Conservation (phyloP, 768 basidiomycete genomes). For the Pleurotus pulmonarius region DNA sequence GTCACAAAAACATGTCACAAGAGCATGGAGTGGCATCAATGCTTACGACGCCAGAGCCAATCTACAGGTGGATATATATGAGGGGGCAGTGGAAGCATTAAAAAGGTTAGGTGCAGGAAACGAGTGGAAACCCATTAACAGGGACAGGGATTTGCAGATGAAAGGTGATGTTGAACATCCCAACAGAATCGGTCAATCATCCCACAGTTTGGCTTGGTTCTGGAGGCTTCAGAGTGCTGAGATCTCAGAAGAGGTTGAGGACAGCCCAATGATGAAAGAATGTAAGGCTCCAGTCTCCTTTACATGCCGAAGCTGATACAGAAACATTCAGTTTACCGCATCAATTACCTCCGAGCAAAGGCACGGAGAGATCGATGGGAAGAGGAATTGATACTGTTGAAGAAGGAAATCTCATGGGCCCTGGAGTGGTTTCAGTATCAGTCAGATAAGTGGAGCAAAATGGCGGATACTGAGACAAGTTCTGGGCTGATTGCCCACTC, state of each 20-base stretch:
- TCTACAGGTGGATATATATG: slow-evolving; percentile 1
- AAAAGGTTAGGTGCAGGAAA: background rate
- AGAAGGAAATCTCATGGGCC: slow-evolving; percentile 18
- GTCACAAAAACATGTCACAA: background rate
- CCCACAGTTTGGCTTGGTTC: slow-evolving; percentile 7
- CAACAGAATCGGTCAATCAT: slow-evolving; percentile 5
- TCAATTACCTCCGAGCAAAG: slow-evolving; percentile 13
- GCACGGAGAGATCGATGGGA: slow-evolving; percentile 14
- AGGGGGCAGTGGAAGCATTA: background rate
- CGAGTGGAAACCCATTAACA: background rate
- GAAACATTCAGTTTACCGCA: slow-evolving; percentile 7
- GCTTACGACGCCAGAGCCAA: background rate
- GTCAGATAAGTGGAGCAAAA: background rate
- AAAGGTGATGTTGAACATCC: slow-evolving; percentile 1
- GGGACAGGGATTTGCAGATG: slow-evolving; percentile 1
- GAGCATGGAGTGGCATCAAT: background rate
- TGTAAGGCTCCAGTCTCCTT: background rate
- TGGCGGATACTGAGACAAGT: background rate
- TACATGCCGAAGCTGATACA: background rate
- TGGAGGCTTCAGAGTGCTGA: background rate
- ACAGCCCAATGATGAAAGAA: slow-evolving; percentile 5
- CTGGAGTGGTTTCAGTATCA: slow-evolving; percentile 5
- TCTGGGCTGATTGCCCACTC: background rate
- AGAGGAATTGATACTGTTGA: slow-evolving; percentile 13
- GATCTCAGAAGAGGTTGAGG: background rate